Percentiles rank a stretch among this genome's conserved stretches.
Evolutionary conservation across 2,329 filamentous ascomycete genomes (phyloP).

Genomic region (Pseudocercospora fuligena): DNA sequence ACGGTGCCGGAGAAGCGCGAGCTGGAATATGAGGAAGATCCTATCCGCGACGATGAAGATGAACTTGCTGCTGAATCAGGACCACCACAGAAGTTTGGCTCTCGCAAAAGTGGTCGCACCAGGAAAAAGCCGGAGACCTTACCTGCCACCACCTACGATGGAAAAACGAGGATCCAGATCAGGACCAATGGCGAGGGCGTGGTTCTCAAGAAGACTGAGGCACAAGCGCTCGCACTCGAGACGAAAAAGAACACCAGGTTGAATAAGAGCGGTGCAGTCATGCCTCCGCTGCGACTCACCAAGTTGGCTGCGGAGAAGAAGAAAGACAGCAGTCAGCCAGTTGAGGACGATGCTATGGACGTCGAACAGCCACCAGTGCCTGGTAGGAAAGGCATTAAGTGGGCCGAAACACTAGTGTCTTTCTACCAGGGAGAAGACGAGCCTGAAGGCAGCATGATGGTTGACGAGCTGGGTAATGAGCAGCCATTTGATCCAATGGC

Average conservation of each 20-base stretch:
- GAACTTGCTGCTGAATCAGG: slow-evolving; percentile 21
- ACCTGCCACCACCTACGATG: slow-evolving; percentile 35
- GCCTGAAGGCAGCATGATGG: slow-evolving; percentile 28
- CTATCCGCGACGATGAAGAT: slow-evolving; percentile 25
- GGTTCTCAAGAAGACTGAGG: slow-evolving; percentile 55
- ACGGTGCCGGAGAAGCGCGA: slow-evolving; percentile 10
- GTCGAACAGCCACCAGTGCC: slow-evolving; percentile 31
- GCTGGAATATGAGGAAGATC: slow-evolving; percentile 14
- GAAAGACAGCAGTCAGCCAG: slow-evolving; percentile 17
- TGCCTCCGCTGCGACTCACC: slow-evolving; percentile 49
- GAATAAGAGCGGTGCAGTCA: slow-evolving; percentile 54
- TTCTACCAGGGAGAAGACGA: slow-evolving; percentile 45
- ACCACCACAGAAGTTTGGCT: slow-evolving; percentile 21
- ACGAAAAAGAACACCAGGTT: slow-evolving; percentile 56
- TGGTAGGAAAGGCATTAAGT: slow-evolving; percentile 45
- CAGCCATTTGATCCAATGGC: slow-evolving; percentile 6
- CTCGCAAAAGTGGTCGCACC: slow-evolving; percentile 30
- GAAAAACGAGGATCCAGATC: slow-evolving; percentile 51
- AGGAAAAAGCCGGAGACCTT: slow-evolving; percentile 31
- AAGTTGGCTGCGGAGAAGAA: slow-evolving; percentile 43
- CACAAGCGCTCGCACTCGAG: slow-evolving; percentile 52
- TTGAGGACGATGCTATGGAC: slow-evolving; percentile 17
- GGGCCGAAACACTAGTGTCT: slow-evolving; percentile 54
- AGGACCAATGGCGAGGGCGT: slow-evolving; percentile 48
- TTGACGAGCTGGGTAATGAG: slow-evolving; percentile 28